Evolutionary conservation across 768 basidiomycete genomes (phyloP).

Genomic region (Neoboletus magnificus): DNA sequence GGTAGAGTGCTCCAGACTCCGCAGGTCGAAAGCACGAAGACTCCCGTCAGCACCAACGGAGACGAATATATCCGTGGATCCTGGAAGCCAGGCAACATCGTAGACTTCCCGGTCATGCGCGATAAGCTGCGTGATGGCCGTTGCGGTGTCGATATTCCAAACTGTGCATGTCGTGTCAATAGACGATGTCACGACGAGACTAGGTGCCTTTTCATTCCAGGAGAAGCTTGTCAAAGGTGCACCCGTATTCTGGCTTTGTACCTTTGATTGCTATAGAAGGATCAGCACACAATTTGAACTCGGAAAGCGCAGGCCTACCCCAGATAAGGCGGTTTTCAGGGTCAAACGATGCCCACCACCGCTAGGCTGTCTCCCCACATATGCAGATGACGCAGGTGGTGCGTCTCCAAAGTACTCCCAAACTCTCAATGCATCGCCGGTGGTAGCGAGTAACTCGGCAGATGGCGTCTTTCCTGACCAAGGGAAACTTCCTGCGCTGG

Average conservation of each 20-base stretch:
- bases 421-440: slow-evolving; percentile 87
- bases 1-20: slow-evolving; percentile 95
- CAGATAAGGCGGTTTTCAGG: slow-evolving; percentile 75
- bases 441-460: slow-evolving; percentile 88
- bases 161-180: slow-evolving; percentile 99
- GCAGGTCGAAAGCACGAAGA: slow-evolving; percentile 92
- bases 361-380: slow-evolving; percentile 64
- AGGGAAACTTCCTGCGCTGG: slow-evolving; percentile 53
- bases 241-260: slow-evolving; percentile 75
- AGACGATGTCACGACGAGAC: slow-evolving; percentile 92
- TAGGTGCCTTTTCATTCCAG: slow-evolving; percentile 93
- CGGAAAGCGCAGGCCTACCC: slow-evolving; percentile 49
- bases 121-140: slow-evolving; percentile 95
- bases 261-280: slow-evolving; percentile 73
- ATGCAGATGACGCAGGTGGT: slow-evolving; percentile 52
- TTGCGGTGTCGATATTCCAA: slow-evolving; percentile 95
- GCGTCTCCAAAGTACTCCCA: slow-evolving; percentile 84
- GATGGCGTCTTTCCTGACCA: slow-evolving; percentile 67
- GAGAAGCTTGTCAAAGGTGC: slow-evolving; percentile 96
- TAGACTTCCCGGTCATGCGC: slow-evolving; percentile 96
- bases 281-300: slow-evolving; percentile 7
- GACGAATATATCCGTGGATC: slow-evolving; percentile 94
- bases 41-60: slow-evolving; percentile 98
- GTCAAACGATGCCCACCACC: slow-evolving; percentile 60
- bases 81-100: slow-evolving; percentile 98